A percentile compares a stretch with the other conserved stretches of the same genome.
These are phyloP conservation scores for Guadua angustifolia DNA, from an alignment of 176 grass and related monocot genomes.

Conservation along the genomic window DNA sequence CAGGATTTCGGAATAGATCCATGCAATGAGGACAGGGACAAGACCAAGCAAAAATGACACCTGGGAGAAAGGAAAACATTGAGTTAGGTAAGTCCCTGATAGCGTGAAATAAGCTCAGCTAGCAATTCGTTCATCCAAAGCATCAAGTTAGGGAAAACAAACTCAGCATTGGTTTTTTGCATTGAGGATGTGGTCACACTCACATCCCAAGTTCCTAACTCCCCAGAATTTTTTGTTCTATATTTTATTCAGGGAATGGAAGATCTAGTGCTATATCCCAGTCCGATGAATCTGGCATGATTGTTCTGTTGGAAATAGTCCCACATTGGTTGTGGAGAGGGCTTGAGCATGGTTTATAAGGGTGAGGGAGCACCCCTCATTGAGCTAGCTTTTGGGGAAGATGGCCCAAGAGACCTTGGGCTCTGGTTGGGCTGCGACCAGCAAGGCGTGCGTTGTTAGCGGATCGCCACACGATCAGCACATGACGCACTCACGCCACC, in stretches of 20 bases:
- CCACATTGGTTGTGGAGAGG: no score
- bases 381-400: no score
- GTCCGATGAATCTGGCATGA: background rate
- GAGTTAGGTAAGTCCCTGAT: background rate
- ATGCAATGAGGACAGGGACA: slow-evolving; percentile 59
- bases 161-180: background rate
- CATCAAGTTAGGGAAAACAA: background rate
- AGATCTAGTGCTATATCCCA: background rate
- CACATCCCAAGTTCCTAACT: background rate
- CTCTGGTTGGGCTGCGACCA: no score
- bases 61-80: slow-evolving; percentile 43
- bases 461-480: no score
- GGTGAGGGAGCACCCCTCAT: no score
- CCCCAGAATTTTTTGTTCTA: background rate
- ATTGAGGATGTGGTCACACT: background rate
- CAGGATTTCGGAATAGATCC: slow-evolving; percentile 71
- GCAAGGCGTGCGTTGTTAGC: no score
- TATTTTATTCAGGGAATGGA: background rate
- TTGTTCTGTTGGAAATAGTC: no score
- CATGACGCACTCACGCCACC: no score
- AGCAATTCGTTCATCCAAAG: background rate
- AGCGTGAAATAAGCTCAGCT: background rate
- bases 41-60: slow-evolving; percentile 72
- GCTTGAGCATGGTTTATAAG: no score
- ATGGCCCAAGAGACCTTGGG: no score